Evolutionary conservation across 345 rosid species (phyloP).

Genomic region (Camelina sativa): DNA sequence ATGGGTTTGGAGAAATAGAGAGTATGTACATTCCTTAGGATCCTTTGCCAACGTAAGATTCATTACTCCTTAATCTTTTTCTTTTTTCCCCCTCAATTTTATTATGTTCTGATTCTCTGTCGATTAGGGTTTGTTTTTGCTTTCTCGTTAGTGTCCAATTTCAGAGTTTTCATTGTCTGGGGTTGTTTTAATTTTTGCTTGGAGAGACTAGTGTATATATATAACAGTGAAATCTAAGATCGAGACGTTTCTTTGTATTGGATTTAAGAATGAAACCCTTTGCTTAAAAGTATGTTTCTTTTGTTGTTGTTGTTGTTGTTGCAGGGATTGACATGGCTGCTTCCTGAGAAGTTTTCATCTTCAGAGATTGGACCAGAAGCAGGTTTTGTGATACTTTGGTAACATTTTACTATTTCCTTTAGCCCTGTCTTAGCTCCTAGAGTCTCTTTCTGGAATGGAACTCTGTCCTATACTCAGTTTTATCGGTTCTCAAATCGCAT

Average conservation of each 20-base stretch:
- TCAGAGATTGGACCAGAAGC: constrained; percentile 99
- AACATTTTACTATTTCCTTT: constrained; percentile 51
- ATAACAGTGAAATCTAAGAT: constrained; percentile 12
- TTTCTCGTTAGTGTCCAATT: constrained; percentile 6
- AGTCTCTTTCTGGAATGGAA: not conserved
- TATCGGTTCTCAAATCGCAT: not conserved
- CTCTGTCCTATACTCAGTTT: not conserved
- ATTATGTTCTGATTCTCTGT: not conserved
- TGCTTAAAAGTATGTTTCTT: constrained; percentile 4
- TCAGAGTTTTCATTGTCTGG: not conserved
- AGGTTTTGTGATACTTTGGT: constrained; percentile 97
- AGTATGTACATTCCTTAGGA: constrained; percentile 83
- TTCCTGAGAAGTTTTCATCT: constrained; percentile 83
- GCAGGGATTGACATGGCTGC: constrained; percentile 98
- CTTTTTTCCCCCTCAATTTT: not conserved
- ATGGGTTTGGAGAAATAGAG: constrained; percentile 90
- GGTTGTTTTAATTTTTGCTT: not conserved
- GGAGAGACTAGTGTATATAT: not conserved
- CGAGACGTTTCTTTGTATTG: not conserved
- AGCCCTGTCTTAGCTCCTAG: constrained; percentile 3
- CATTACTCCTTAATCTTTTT: not conserved
- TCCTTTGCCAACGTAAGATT: constrained; percentile 89
- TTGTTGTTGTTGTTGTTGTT: not conserved
- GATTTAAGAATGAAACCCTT: not conserved
- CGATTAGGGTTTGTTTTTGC: not conserved